Conservation (phyloP, 306 rosid species). For the Vigna reflexopilosa region DNA sequence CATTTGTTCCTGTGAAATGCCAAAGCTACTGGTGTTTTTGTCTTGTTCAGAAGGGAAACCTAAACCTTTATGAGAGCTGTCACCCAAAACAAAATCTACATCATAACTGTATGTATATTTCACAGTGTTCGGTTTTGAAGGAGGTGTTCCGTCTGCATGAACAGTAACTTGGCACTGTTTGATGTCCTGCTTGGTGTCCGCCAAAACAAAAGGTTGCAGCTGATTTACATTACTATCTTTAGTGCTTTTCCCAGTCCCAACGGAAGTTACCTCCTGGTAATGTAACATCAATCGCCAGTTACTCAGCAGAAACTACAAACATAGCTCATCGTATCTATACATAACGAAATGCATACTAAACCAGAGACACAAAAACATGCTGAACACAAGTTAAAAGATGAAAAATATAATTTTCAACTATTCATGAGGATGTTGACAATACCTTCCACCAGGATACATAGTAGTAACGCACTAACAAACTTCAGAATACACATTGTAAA, state of each 20-base stretch:
- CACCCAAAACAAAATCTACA: conserved; percentile 79
- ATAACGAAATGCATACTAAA: conserved; percentile 31
- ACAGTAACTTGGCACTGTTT: conserved; percentile 53
- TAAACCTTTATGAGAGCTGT: conserved; percentile 74
- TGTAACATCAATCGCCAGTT: conserved; percentile 38
- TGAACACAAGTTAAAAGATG: conserved; percentile 22
- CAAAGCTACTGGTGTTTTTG: conserved; percentile 56
- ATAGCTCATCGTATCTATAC: conserved; percentile 25
- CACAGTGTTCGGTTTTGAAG: conserved; percentile 52
- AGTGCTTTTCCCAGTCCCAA: conserved; percentile 37
- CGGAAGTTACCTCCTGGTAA: conserved; percentile 57
- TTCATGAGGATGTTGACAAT: conserved; percentile 29
- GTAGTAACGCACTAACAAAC: conserved; percentile 22
- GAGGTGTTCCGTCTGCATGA: conserved; percentile 62
- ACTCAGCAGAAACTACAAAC: conserved; percentile 34
- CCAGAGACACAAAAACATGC: conserved; percentile 1
- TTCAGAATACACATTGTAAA: background rate
- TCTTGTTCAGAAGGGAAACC: conserved; percentile 76
- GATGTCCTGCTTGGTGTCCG: conserved; percentile 59
- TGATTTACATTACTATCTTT: conserved; percentile 48
- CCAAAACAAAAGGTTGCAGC: conserved; percentile 56
- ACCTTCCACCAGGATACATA: conserved; percentile 25
- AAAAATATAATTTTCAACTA: conserved; percentile 13
- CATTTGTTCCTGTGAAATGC: conserved; percentile 49
- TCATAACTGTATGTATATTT: conserved; percentile 65